Base-by-base conservation (phyloP, 2,329 filamentous ascomycete species). In the Colletotrichum navitas region DNA sequence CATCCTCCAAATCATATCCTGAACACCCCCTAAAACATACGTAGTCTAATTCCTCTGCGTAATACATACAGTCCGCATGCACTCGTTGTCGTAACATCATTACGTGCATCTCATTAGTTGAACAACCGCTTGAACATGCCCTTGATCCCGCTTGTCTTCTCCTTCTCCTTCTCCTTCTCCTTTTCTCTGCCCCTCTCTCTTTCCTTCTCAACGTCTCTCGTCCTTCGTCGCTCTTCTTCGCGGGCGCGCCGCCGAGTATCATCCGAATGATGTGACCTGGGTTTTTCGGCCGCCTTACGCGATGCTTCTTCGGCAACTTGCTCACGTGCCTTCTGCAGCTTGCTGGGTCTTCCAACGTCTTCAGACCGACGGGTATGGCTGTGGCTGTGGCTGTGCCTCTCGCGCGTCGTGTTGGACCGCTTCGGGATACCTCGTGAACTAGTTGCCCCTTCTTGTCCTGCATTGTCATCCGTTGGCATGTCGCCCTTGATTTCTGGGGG, bases 101-200 rank as follows among this genome's bases (percentile, higher is more conserved):
- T 72, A 72, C 67, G 60, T 59, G 58, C 45, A 49, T 26, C 32
- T 63, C 66, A 68, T 55, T 68, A 80, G n/a, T 74, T 76, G 66
- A 84, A 83, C 12, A 83, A 41, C 71, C 78, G 81, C 77, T 81
- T 83, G 47, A 83, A 78, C n/a, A 78, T 75, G 11, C 77, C 79
- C 70, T 79, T 79, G 65, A 84, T 67, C 1, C 81, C 81, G 10
- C 76, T 73, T 1, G 76, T 54, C 68, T 80, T 80, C 26, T 54
- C 51, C 51, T 32, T 52, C 26, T 54, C 51, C 68, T 80, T 80
- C 29, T 54, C 52, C 32, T 34, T 55, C 14, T 55, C 52, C 52
- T 24, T 55, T 24, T 56, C 54, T 24, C 51, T 70, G 54, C 75
- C 77, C 56, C 77, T 76, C 18, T 60, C 59, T 45, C 18, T 70